Evolutionary conservation across 2,329 filamentous ascomycete genomes (phyloP), one percentile per base, ranked within the genome.

Genomic region (Neofusicoccum kwambonambiense): DNA sequence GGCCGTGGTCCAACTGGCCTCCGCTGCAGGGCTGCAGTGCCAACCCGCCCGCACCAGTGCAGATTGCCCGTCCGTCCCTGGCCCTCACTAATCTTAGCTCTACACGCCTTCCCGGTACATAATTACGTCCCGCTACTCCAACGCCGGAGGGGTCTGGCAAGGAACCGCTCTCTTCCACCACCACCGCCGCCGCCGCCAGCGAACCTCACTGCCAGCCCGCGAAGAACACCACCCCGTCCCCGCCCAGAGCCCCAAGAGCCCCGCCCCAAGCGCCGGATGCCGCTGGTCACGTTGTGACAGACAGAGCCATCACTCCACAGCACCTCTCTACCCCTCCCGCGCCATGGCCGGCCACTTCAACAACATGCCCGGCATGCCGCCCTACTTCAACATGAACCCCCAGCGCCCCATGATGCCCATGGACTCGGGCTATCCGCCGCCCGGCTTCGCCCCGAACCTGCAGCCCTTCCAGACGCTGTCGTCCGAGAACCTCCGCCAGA

Each of bases 321-420:
- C 17, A 62, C 64, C 60, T 63, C 58, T 57, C 62, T 62, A 65
- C 70, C 64, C 52, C 64, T 42, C 64, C 27, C 35, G 57, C 71
- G 69, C 67, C 67, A 78, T 78, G 76, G 76, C 75, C 72, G 74
- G 74, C 67, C 76, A 75, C 68, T 77, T 77, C 67, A 72, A 71
- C 65, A 68, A 74, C 35, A 72, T 74, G 57, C 72, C 74, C 34
- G 74, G 31, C 35, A 65, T 65, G 45, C 63, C 63, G 45, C 54
- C 75, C 60, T 77, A 77, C 67, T 77, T 77, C 69, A 73, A 71
- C 66, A 65, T 70, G 66, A 71, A 77, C 66, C 70, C 72, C 49
- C 73, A 73, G 41, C 71, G 72, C 47, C 68, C 71, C 51, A 68
- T 71, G 65, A 74, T 75, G 68, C 67, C 71, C 37, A 69, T 71